Conservation (phyloP, 2,329 filamentous ascomycete species). For the Aplosporella prunicola region DNA sequence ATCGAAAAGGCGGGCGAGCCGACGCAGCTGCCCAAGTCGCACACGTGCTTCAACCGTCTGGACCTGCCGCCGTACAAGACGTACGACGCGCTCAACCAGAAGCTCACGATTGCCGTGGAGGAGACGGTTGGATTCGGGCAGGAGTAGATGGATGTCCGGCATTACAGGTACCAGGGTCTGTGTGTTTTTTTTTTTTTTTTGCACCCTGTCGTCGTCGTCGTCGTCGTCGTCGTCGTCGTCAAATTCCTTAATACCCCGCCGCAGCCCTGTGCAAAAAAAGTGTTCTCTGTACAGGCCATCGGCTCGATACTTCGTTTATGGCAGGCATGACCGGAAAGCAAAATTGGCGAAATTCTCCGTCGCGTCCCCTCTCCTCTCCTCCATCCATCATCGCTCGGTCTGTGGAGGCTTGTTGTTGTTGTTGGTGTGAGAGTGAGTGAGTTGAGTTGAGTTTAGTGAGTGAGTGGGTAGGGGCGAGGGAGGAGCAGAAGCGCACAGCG, state of each 20-base stretch:
- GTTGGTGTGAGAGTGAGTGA: too few relatives aligned
- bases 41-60: constrained; percentile 97
- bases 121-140: constrained; percentile 98
- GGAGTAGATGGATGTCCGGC: constrained; percentile 67
- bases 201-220: constrained; percentile 2
- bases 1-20: constrained; percentile 96
- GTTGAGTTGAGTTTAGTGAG: too few relatives aligned
- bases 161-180: too few relatives aligned
- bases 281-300: constrained; percentile 1
- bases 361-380: neutral
- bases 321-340: neutral
- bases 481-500: too few relatives aligned
- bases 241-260: constrained; percentile 1
- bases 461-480: too few relatives aligned
- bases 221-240: neutral
- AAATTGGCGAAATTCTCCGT: neutral
- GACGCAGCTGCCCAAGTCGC: constrained; percentile 85
- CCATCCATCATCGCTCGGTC: too few relatives aligned
- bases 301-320: neutral
- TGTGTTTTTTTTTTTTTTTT: neutral
- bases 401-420: too few relatives aligned
- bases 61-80: constrained; percentile 91
- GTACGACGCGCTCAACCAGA: constrained; percentile 73
- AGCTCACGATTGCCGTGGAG: constrained; percentile 93
- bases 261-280: neutral